A percentile compares a stretch with the other conserved stretches of the same genome.
phyloP scores from a whole-genome alignment of 2,329 filamentous ascomycete genomes.

The Phoma sp. region DNA sequence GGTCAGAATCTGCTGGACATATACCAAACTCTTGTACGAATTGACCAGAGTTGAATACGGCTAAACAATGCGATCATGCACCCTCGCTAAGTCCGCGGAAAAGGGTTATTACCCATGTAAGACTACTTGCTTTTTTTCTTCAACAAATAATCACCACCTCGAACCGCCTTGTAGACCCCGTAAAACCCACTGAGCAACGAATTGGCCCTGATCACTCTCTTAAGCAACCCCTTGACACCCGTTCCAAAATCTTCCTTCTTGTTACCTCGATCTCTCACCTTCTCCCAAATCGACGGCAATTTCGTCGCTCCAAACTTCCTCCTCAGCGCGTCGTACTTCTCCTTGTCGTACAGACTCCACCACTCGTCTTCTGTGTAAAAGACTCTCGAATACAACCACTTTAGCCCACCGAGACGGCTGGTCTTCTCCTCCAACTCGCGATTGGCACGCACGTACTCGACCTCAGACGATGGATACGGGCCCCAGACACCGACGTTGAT shows the following conservation, averaged over 20 bases:
- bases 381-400: slow-evolving; percentile 87
- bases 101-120: neutral
- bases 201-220: slow-evolving; percentile 33
- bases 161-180: slow-evolving; percentile 47
- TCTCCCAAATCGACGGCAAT: slow-evolving; percentile 74
- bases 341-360: slow-evolving; percentile 68
- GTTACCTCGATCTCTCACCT: slow-evolving; percentile 57
- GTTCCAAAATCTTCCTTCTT: slow-evolving; percentile 25
- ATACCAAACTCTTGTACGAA: too few species aligned
- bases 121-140: slow-evolving; percentile 28
- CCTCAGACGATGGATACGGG: slow-evolving; percentile 65
- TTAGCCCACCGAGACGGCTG: slow-evolving; percentile 74
- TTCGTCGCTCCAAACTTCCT: slow-evolving; percentile 67
- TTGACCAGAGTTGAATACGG: too few species aligned
- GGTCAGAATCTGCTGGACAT: too few species aligned
- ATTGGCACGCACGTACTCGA: slow-evolving; percentile 73
- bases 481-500: slow-evolving; percentile 73
- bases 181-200: slow-evolving; percentile 49
- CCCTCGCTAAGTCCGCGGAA: too few species aligned
- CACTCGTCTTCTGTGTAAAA: slow-evolving; percentile 80
- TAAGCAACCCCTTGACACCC: slow-evolving; percentile 33
- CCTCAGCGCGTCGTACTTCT: slow-evolving; percentile 69
- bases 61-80: too few species aligned
- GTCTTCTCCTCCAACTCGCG: slow-evolving; percentile 75
- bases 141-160: slow-evolving; percentile 43